These are phyloP conservation scores for Penicillium sumatraense DNA, from an alignment of 2,329 filamentous ascomycete species.

Conservation along the genomic window DNA sequence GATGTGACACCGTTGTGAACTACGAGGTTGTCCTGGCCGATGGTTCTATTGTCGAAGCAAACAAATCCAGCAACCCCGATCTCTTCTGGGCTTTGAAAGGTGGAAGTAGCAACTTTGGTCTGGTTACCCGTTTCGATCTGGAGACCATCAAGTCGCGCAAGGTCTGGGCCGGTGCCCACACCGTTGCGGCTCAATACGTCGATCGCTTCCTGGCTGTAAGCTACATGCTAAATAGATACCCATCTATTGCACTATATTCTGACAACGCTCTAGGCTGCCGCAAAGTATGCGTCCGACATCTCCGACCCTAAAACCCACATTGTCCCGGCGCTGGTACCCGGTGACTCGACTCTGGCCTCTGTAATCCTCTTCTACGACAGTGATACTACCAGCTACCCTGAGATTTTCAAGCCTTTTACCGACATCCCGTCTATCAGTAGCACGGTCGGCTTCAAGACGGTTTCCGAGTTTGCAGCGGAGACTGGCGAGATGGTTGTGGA, in stretches of 20 bases:
- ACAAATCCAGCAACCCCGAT: conserved; percentile 32
- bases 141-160: conserved; percentile 33
- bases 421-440: conserved; percentile 39
- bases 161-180: conserved; percentile 41
- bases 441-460: conserved; percentile 42
- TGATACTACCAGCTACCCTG: conserved; percentile 33
- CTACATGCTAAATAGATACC: conserved; percentile 11
- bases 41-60: conserved; percentile 44
- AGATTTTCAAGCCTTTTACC: conserved; percentile 41
- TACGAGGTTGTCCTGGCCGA: conserved; percentile 45
- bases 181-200: conserved; percentile 29
- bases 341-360: conserved; percentile 33
- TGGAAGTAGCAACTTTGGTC: conserved; percentile 49
- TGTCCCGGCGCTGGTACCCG: conserved; percentile 35
- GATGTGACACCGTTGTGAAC: conserved; percentile 35
- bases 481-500: conserved; percentile 37
- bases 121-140: conserved; percentile 48
- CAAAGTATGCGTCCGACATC: conserved; percentile 33
- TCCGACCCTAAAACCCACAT: conserved; percentile 36
- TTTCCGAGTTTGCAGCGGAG: conserved; percentile 39
- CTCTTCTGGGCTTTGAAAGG: conserved; percentile 49
- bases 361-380: conserved; percentile 47
- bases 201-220: conserved; percentile 30
- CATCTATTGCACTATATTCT: background rate
- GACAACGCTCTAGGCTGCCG: conserved; percentile 25